These are phyloP conservation scores for Mycena belliarum DNA, from an alignment of 768 basidiomycete genomes.

Conservation along the genomic window DNA sequence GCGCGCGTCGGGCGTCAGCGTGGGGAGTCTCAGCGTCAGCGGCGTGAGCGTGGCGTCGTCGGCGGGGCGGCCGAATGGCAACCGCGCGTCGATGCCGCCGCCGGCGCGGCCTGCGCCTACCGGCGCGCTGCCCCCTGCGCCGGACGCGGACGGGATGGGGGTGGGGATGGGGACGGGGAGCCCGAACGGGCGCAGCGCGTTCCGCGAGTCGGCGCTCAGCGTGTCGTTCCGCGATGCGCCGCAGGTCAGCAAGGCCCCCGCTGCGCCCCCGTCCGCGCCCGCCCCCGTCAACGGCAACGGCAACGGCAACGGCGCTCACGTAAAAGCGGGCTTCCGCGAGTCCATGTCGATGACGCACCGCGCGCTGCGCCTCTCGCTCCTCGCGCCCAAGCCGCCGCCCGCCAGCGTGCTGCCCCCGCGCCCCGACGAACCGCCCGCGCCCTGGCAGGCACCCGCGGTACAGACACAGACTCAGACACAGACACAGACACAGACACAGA, in stretches of 20 bases:
- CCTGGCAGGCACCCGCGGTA: not conserved
- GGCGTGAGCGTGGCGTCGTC: not conserved
- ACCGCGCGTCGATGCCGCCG: conserved; percentile 64
- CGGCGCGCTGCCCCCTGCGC: conserved; percentile 69
- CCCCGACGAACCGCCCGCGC: conserved; percentile 55
- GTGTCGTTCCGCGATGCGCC: conserved; percentile 19
- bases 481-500: conserved; percentile 21
- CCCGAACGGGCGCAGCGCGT: conserved; percentile 9
- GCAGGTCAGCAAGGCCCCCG: conserved; percentile 5
- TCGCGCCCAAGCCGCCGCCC: conserved; percentile 67
- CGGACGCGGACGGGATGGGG: conserved; percentile 25
- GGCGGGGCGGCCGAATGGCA: too few species aligned
- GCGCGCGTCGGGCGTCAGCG: conserved; percentile 6
- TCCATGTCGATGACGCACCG: conserved; percentile 51
- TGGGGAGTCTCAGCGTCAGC: not conserved
- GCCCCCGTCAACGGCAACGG: conserved; percentile 15
- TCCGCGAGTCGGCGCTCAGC: conserved; percentile 7
- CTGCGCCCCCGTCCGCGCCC: conserved; percentile 1
- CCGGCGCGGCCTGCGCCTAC: conserved; percentile 76
- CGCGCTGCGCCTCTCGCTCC: conserved; percentile 57
- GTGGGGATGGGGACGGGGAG: not conserved
- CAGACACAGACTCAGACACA: not conserved
- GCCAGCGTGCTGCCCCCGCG: conserved; percentile 61
- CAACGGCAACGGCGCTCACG: too few species aligned
- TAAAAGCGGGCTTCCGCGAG: conserved; percentile 50